Evolutionary conservation across 805 yeast species (phyloP).

Genomic region (Kazachstania martiniae): DNA sequence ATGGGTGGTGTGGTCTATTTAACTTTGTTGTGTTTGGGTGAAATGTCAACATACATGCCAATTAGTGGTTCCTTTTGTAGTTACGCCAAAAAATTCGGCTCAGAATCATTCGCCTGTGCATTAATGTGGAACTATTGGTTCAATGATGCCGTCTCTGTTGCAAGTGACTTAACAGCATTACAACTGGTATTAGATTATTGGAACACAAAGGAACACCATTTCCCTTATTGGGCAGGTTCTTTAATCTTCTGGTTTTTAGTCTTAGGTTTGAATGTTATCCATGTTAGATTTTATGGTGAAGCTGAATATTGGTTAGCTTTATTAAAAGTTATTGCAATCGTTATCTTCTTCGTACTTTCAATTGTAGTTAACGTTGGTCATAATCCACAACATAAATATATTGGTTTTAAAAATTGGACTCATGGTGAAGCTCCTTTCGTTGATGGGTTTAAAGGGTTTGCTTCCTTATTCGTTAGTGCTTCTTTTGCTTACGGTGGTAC

Average conservation of each 20-base stretch:
- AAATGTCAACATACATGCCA: conserved; percentile 46
- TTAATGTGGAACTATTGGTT: conserved; percentile 62
- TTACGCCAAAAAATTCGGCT: conserved; percentile 49
- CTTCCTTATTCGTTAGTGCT: conserved; percentile 39
- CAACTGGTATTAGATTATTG: conserved; percentile 44
- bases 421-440: conserved; percentile 45
- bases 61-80: conserved; percentile 49
- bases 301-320: conserved; percentile 51
- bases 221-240: conserved; percentile 41
- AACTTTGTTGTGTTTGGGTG: conserved; percentile 45
- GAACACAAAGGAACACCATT: conserved; percentile 25
- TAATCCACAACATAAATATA: conserved; percentile 39
- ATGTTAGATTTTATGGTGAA: conserved; percentile 50
- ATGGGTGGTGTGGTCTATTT: conserved; percentile 42
- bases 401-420: conserved; percentile 49
- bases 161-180: conserved; percentile 54
- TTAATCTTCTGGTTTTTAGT: conserved; percentile 44
- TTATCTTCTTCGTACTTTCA: conserved; percentile 46
- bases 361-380: conserved; percentile 51
- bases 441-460: conserved; percentile 42
- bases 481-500: conserved; percentile 43
- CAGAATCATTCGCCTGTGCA: conserved; percentile 60
- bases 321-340: conserved; percentile 44
- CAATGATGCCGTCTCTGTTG: conserved; percentile 53
- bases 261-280: conserved; percentile 35